A percentile compares a stretch with the other conserved stretches of the same genome.
Conservation (phyloP, 1,139 yeast species). For the Candida sanyaensis region DNA sequence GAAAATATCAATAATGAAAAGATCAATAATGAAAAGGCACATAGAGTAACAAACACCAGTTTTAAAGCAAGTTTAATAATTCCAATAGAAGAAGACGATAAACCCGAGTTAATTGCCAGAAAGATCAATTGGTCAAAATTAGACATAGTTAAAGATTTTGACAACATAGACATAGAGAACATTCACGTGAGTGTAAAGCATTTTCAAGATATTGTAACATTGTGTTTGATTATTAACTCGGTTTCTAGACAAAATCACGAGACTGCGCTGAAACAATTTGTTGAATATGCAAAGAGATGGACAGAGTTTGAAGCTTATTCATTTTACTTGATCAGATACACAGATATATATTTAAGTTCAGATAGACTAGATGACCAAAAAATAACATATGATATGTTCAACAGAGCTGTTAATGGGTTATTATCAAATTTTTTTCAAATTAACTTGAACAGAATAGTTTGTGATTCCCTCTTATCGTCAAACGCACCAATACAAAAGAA, state of each 20-base stretch:
- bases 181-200: slow-evolving; percentile 34
- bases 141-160: slow-evolving; percentile 20
- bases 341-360: slow-evolving; percentile 32
- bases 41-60: not conserved
- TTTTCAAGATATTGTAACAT: slow-evolving; percentile 41
- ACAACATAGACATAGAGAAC: slow-evolving; percentile 30
- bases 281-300: slow-evolving; percentile 29
- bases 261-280: slow-evolving; percentile 17
- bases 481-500: slow-evolving; percentile 2
- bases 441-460: slow-evolving; percentile 36
- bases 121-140: slow-evolving; percentile 28
- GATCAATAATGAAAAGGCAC: slow-evolving; percentile 1
- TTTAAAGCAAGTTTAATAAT: slow-evolving; percentile 8
- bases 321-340: slow-evolving; percentile 42
- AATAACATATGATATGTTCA: slow-evolving; percentile 38
- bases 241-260: slow-evolving; percentile 27
- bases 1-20: not conserved
- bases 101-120: slow-evolving; percentile 16
- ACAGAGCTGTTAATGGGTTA: slow-evolving; percentile 25
- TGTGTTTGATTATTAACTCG: slow-evolving; percentile 37
- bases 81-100: slow-evolving; percentile 15
- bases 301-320: slow-evolving; percentile 33
- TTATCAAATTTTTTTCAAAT: slow-evolving; percentile 40
- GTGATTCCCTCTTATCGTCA: slow-evolving; percentile 23
- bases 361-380: slow-evolving; percentile 19